Evolutionary conservation across 2,329 filamentous ascomycete genomes (phyloP).

Genomic region (Fusarium sp.): DNA sequence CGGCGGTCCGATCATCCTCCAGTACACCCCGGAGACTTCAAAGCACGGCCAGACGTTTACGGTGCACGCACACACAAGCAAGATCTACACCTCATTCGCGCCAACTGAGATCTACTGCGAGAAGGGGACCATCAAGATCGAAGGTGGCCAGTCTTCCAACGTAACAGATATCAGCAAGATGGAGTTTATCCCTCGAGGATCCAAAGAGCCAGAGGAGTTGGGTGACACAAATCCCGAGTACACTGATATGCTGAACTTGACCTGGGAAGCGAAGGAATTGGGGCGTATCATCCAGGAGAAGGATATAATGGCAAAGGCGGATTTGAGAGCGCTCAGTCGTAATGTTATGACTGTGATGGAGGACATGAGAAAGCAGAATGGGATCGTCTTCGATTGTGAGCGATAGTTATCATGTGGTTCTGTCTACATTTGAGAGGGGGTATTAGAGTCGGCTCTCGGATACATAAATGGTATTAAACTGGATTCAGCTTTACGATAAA

Average conservation of each 20-base stretch:
- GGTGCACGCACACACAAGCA: conserved; percentile 28
- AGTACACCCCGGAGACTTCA: conserved; percentile 26
- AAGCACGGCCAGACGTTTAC: conserved; percentile 30
- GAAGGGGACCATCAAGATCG: conserved; percentile 35
- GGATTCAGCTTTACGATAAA: not conserved
- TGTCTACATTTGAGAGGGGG: no score
- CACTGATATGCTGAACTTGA: conserved; percentile 32
- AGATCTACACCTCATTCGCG: conserved; percentile 32
- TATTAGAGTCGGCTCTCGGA: not conserved
- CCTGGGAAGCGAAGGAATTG: conserved; percentile 38
- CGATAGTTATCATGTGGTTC: not conserved
- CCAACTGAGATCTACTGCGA: conserved; percentile 40
- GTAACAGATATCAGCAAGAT: conserved; percentile 33
- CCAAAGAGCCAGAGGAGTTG: conserved; percentile 20
- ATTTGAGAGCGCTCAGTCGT: conserved; percentile 21
- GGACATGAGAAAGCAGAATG: conserved; percentile 30
- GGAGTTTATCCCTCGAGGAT: conserved; percentile 30
- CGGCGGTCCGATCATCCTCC: conserved; percentile 23
- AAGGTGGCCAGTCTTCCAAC: conserved; percentile 20
- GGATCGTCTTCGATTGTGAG: conserved; percentile 27
- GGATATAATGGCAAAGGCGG: conserved; percentile 22
- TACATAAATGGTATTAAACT: not conserved
- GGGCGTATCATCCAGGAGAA: conserved; percentile 27
- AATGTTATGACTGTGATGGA: conserved; percentile 30
- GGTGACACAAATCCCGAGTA: conserved; percentile 29